Evolutionary conservation across 2,329 filamentous ascomycete species (phyloP).

Genomic region (Torrubiellomyces zombiae): DNA sequence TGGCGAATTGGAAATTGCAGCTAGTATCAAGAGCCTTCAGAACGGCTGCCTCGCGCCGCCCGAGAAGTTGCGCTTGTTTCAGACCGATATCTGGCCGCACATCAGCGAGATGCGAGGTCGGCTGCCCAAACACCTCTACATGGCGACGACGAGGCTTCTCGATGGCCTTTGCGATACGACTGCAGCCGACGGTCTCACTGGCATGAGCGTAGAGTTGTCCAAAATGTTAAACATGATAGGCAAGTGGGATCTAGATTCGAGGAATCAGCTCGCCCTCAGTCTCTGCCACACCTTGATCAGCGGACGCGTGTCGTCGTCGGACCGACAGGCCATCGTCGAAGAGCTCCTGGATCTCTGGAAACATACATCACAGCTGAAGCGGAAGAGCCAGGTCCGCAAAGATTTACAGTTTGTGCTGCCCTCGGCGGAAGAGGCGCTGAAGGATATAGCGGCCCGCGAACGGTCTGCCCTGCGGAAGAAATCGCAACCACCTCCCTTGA

Average conservation of each 20-base stretch:
- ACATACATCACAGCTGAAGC: constrained; percentile 18
- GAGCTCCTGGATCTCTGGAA: constrained; percentile 20
- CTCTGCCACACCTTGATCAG: constrained; percentile 12
- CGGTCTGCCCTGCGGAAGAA: constrained; percentile 1
- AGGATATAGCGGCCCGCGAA: constrained; percentile 4
- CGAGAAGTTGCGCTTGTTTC: constrained; percentile 11
- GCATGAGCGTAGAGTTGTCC: constrained; percentile 10
- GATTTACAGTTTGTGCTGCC: constrained; percentile 15
- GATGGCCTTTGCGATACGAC: constrained; percentile 6
- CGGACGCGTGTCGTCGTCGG: constrained; percentile 4
- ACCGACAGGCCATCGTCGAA: constrained; percentile 8
- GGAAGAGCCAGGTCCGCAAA: constrained; percentile 10
- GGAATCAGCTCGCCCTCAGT: constrained; percentile 16
- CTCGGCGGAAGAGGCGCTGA: constrained; percentile 11
- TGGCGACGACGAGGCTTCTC: constrained; percentile 9
- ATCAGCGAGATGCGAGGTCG: constrained; percentile 11
- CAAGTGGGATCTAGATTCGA: constrained; percentile 10
- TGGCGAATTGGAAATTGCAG: constrained; percentile 14
- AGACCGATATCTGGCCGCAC: constrained; percentile 14
- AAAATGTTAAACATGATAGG: constrained; percentile 11
- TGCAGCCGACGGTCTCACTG: constrained; percentile 5
- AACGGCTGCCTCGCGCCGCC: constrained; percentile 3
- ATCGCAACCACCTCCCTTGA: constrained; percentile 3
- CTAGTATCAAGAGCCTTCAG: constrained; percentile 12
- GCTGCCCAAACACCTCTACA: constrained; percentile 13